Base-by-base conservation (phyloP, 2,329 filamentous ascomycete genomes). In the Hirsutella minnesotensis region DNA sequence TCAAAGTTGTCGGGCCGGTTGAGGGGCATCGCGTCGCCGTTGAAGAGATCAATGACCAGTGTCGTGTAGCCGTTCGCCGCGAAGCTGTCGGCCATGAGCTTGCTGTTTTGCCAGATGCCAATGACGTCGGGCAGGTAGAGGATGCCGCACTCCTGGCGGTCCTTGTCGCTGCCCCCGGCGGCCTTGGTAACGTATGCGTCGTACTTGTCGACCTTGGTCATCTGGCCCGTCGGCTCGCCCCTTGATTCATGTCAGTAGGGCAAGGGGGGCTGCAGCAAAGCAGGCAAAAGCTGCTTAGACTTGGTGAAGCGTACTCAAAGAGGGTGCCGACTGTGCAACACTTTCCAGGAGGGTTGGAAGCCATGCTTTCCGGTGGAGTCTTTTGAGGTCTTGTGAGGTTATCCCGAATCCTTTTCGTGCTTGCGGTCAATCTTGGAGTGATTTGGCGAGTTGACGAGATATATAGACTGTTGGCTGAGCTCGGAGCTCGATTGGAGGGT, bases 291-390 rank as follows among this genome's bases (percentile, higher is more conserved):
- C 5, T 18, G 33, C 33, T 9, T 9, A n/a, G 33, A 35, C 33
- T 8, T 5, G 15, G 33, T 7, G 24, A 15, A 21, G 64, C 73
- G 55, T 60, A 75, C 72, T 73, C 67, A 50, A 75, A 72, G 56
- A 66, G 70, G 46, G 71, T 60, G 46, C 72, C 73, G 42, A 68
- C 51, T 27, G 63, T 63, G 61, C 74, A 78, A 67, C 74, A 78
- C 42, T 61, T 51, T 43, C 54, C 68, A 12, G 73, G 72, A 43
- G 67, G 64, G 51, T 73, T 65, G 3, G 73, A 77, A 30, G 73
- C 69, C 73, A 77, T 77, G 29, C 19, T 18, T n/a, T 35, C 3
- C 15, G 18, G n/a, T 19, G 33, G 9, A 30, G 27, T 4, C 27
- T 30, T 9, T 4, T 3, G 27, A 10, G 9, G 27, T 30, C n/a